These are phyloP conservation scores for Nakazawaea ambrosiae DNA, from an alignment of 805 yeast species.

Conservation along the genomic window DNA sequence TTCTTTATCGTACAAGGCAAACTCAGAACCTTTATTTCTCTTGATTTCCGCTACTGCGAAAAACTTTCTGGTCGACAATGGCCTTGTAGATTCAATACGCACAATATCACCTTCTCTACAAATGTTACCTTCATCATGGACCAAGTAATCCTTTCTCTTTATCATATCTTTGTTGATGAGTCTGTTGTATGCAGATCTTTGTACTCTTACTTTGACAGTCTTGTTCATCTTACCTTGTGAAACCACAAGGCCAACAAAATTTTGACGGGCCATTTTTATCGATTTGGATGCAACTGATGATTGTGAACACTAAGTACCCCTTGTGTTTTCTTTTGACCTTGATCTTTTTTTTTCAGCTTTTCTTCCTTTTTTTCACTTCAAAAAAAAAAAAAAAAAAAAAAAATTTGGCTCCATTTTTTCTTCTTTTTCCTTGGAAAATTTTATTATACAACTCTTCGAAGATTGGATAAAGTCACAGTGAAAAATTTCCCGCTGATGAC, in stretches of 20 bases:
- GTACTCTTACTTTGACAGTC: conserved; percentile 89
- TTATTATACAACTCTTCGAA: too few species aligned
- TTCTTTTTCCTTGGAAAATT: neutral
- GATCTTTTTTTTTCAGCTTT: neutral
- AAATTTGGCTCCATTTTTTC: neutral
- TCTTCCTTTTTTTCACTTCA: neutral
- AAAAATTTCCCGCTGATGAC: conserved; percentile 2
- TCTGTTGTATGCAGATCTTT: conserved; percentile 65
- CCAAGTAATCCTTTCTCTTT: conserved; percentile 76
- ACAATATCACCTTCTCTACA: conserved; percentile 95
- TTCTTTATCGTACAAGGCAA: conserved; percentile 67
- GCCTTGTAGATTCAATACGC: conserved; percentile 84
- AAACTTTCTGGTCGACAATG: conserved; percentile 71
- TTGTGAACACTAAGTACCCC: too few species aligned
- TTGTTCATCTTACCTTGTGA: conserved; percentile 96
- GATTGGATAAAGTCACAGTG: too few species aligned
- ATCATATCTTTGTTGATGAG: conserved; percentile 68
- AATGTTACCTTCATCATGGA: conserved; percentile 88
- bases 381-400: neutral
- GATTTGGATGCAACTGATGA: neutral
- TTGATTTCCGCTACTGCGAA: conserved; percentile 92
- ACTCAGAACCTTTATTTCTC: conserved; percentile 85
- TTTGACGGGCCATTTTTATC: conserved; percentile 77
- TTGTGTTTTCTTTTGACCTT: neutral
- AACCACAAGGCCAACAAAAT: conserved; percentile 85